A percentile compares a stretch with the other conserved stretches of the same genome.
phyloP scores from a whole-genome alignment of 2,329 filamentous ascomycete genomes.

The Sporothrix phasma region DNA sequence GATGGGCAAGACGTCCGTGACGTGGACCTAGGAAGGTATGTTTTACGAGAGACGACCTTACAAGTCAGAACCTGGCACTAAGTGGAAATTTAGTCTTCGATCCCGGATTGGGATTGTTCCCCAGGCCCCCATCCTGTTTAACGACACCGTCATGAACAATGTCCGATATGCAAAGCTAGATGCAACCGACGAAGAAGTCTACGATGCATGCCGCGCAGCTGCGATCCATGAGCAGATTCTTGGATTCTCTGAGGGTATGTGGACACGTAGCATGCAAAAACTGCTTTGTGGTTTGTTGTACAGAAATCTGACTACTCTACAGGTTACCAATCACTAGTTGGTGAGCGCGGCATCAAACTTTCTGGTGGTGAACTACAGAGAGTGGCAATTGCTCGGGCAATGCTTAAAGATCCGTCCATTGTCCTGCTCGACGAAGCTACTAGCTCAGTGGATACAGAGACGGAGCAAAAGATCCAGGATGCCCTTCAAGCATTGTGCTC shows the following conservation, averaged over 20 bases:
- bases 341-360: conserved; percentile 46
- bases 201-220: conserved; percentile 44
- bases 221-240: conserved; percentile 50
- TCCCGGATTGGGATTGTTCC: conserved; percentile 47
- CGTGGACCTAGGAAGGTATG: conserved; percentile 39
- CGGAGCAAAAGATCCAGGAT: conserved; percentile 56
- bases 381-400: conserved; percentile 58
- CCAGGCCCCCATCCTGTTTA: conserved; percentile 46
- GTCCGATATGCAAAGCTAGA: conserved; percentile 45
- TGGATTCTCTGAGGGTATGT: conserved; percentile 39
- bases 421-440: conserved; percentile 73
- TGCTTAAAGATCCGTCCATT: conserved; percentile 64
- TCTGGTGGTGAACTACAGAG: conserved; percentile 59
- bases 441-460: conserved; percentile 63
- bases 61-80: not conserved
- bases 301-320: conserved; percentile 10
- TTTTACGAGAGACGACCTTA: not conserved
- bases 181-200: conserved; percentile 46
- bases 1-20: conserved; percentile 48
- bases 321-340: conserved; percentile 42
- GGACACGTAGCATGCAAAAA: no score
- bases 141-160: conserved; percentile 51
- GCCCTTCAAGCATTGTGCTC: conserved; percentile 49
- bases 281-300: not conserved
- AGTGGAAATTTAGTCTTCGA: conserved; percentile 28